phyloP scores from a whole-genome alignment of 1,284 basidiomycete species.

The Omphalotus olearius region DNA sequence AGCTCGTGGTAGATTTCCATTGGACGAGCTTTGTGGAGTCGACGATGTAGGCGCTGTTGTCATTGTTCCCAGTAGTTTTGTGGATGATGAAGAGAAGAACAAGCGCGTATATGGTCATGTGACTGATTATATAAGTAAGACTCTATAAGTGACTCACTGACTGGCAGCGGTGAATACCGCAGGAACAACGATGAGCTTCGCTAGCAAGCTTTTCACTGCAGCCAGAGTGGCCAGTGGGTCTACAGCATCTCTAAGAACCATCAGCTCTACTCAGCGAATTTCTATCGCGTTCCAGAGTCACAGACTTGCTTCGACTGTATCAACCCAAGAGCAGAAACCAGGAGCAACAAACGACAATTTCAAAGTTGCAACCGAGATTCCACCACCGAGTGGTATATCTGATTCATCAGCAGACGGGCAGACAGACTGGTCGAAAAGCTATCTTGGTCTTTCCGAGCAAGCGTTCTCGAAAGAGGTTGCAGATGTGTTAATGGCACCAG shows the following conservation, averaged over 20 bases:
- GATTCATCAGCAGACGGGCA: neutral
- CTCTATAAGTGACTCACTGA: too few species aligned
- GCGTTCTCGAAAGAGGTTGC: conserved; percentile 80
- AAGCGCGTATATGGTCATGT: too few species aligned
- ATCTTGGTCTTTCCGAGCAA: conserved; percentile 74
- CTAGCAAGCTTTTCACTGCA: neutral
- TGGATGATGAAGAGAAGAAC: too few species aligned
- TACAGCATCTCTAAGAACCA: neutral
- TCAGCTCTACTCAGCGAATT: neutral
- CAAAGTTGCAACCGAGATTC: conserved; percentile 8
- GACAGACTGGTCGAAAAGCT: conserved; percentile 88
- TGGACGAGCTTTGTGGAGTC: too few species aligned
- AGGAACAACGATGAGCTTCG: neutral
- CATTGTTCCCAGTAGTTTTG: too few species aligned
- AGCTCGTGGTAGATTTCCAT: too few species aligned
- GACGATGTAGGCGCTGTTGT: too few species aligned
- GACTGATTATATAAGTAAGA: too few species aligned
- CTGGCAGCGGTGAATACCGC: too few species aligned
- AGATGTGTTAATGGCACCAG: conserved; percentile 69
- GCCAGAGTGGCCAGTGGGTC: conserved; percentile 1
- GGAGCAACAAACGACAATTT: conserved; percentile 1
- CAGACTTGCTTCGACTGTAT: neutral
- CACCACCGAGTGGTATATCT: conserved; percentile 3
- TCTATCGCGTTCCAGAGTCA: neutral
- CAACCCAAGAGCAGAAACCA: neutral